Base-by-base conservation (phyloP, 2,329 filamentous ascomycete species). In the Paecilomyces niveus region DNA sequence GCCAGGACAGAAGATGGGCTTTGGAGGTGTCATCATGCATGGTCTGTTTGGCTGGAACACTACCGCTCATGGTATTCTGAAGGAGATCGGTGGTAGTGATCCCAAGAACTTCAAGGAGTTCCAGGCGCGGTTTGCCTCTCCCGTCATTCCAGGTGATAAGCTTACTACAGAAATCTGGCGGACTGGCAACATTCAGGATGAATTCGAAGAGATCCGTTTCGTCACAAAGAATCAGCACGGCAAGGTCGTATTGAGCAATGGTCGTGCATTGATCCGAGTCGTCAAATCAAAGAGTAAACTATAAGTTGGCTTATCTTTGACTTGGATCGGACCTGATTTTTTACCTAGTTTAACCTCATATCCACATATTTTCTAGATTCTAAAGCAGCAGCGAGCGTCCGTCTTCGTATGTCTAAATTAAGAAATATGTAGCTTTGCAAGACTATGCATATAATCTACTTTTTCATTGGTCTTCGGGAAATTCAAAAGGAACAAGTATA, bases 1-100 rank as follows among this genome's bases (percentile, higher is more conserved):
- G 76, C 90, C 91, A 0, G 91, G 91, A 61, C 77, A 84, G 75
- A 88, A 91, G 78, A 96, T 96, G 90, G 92, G 92, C 60, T 96
- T 96, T 66, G 90, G 90, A 29, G 92, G 92, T 33, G 81, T 85
- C 65, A 96, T 96, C 74, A 89, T 96, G 72, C 92, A 96, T 76
- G 92, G 92, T 21, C 80, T 96, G 53, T 96, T 87, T 78, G 90
- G 86, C 66, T 96, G 89, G 87, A 96, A 96, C 78, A 84, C 84
- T 58, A 84, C 89, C 1, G 84, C 84, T 15, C 90, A 93, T 69
- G 86, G 83, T 29, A 78, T 96, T 59, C 78, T 96, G 57, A 83
- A 89, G 73, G 77, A 83, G 45, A 80, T 96, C 21, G 91, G 90
- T 53, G 88, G 82, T 53, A 88, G 88, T 72, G 84, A 96, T 69